These are phyloP conservation scores for Elongisporangium anandrum DNA, from an alignment of 352 stramenopile species.

Conservation along the genomic window DNA sequence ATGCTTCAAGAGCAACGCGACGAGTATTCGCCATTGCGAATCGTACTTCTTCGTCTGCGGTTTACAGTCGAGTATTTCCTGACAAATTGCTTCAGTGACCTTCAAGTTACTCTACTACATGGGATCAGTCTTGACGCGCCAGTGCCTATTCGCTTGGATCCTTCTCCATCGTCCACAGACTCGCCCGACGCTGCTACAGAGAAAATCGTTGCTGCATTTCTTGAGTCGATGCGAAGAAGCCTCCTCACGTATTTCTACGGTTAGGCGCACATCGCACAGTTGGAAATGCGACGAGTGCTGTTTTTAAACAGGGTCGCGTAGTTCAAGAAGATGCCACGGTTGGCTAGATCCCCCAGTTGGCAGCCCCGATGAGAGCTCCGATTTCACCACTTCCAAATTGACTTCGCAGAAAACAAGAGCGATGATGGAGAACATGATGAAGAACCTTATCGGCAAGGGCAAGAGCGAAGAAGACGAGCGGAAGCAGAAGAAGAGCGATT, in stretches of 20 bases:
- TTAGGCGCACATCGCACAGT: background rate
- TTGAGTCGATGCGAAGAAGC: constrained; percentile 15
- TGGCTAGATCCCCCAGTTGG: background rate
- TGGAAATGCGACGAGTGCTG: background rate
- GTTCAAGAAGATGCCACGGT: background rate
- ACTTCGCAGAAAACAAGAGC: background rate
- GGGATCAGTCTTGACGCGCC: constrained; percentile 8
- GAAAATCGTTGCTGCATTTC: constrained; percentile 13
- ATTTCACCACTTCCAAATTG: background rate
- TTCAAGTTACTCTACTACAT: constrained; percentile 28
- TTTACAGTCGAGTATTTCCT: constrained; percentile 37
- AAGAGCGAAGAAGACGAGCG: background rate
- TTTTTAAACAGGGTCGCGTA: background rate
- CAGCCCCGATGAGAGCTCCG: no score
- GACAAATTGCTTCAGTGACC: constrained; percentile 32
- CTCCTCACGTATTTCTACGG: constrained; percentile 21
- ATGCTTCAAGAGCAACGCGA: constrained; percentile 45
- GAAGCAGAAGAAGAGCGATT: background rate
- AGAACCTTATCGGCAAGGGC: background rate
- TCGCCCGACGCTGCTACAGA: constrained; percentile 7
- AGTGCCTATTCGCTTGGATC: constrained; percentile 9
- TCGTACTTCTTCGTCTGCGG: constrained; percentile 30
- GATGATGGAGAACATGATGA: background rate
- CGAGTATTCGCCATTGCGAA: constrained; percentile 22
- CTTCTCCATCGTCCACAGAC: constrained; percentile 4